A percentile compares a stretch with the other conserved stretches of the same genome.
Conservation (phyloP, 805 yeast species). For the Kazachstania psychrophila region DNA sequence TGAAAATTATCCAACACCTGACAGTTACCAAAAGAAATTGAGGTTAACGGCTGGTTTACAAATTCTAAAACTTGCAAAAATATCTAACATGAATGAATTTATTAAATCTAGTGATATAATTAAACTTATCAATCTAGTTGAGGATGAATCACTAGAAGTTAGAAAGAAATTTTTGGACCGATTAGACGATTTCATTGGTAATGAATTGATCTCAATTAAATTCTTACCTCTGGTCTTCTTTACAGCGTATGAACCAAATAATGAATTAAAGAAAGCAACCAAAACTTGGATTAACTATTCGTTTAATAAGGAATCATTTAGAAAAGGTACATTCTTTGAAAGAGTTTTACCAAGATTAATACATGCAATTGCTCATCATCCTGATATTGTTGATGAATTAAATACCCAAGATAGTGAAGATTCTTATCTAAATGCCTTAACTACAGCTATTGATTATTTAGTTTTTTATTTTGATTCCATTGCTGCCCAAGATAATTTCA, state of each 20-base stretch:
- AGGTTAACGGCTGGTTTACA: slow-evolving; percentile 60
- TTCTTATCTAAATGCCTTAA: slow-evolving; percentile 35
- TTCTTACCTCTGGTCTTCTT: slow-evolving; percentile 63
- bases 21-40: slow-evolving; percentile 46
- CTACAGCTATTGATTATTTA: slow-evolving; percentile 51
- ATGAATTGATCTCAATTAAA: slow-evolving; percentile 48
- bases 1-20: slow-evolving; percentile 52
- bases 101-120: slow-evolving; percentile 45
- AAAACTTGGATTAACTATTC: slow-evolving; percentile 67
- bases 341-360: slow-evolving; percentile 56
- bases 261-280: slow-evolving; percentile 38
- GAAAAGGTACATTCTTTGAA: slow-evolving; percentile 48
- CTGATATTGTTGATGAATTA: slow-evolving; percentile 43
- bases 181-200: slow-evolving; percentile 43
- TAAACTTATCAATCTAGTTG: slow-evolving; percentile 48
- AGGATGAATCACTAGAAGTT: slow-evolving; percentile 55
- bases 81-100: slow-evolving; percentile 41
- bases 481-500: slow-evolving; percentile 56
- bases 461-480: slow-evolving; percentile 50
- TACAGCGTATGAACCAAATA: slow-evolving; percentile 66
- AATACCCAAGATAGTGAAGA: slow-evolving; percentile 27
- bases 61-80: slow-evolving; percentile 54
- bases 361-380: slow-evolving; percentile 65
- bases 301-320: slow-evolving; percentile 27
- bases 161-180: slow-evolving; percentile 42